These are phyloP conservation scores for Ramaria sp. DNA, from an alignment of 768 basidiomycete species.

Conservation along the genomic window DNA sequence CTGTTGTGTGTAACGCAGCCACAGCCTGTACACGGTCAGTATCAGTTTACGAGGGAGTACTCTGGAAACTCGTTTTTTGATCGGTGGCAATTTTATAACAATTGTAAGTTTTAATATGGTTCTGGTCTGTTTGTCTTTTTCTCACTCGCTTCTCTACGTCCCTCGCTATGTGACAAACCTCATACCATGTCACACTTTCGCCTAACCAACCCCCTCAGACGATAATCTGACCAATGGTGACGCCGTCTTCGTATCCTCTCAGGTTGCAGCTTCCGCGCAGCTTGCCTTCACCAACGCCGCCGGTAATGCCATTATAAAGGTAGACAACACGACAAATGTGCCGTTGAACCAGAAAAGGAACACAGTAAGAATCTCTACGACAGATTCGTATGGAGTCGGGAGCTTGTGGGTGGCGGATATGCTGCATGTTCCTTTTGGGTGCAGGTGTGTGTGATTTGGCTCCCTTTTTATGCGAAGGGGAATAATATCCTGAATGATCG, in stretches of 20 bases:
- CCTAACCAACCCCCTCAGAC: slow-evolving; percentile 22
- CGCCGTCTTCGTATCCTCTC: slow-evolving; percentile 21
- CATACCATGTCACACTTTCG: no score
- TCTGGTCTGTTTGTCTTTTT: background rate
- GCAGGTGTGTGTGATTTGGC: background rate
- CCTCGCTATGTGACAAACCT: no score
- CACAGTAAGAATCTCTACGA: slow-evolving; percentile 50
- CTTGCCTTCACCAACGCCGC: slow-evolving; percentile 13
- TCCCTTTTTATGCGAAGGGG: no score
- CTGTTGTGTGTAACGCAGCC: no score
- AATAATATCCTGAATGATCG: background rate
- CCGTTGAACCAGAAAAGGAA: slow-evolving; percentile 46
- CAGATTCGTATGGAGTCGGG: slow-evolving; percentile 46
- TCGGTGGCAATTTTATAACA: slow-evolving; percentile 52
- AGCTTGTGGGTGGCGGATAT: slow-evolving; percentile 56
- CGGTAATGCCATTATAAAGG: slow-evolving; percentile 16
- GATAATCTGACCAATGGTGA: slow-evolving; percentile 67
- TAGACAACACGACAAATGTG: slow-evolving; percentile 16
- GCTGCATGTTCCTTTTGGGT: slow-evolving; percentile 44
- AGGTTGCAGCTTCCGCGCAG: slow-evolving; percentile 7
- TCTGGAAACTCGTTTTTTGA: slow-evolving; percentile 54
- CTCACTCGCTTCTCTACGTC: no score
- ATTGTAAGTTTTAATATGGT: slow-evolving; percentile 28
- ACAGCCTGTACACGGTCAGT: slow-evolving; percentile 15
- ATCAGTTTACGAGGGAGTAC: slow-evolving; percentile 46